Base-by-base conservation (phyloP, 2,329 filamentous ascomycete genomes). In the Fusarium chlamydosporum region DNA sequence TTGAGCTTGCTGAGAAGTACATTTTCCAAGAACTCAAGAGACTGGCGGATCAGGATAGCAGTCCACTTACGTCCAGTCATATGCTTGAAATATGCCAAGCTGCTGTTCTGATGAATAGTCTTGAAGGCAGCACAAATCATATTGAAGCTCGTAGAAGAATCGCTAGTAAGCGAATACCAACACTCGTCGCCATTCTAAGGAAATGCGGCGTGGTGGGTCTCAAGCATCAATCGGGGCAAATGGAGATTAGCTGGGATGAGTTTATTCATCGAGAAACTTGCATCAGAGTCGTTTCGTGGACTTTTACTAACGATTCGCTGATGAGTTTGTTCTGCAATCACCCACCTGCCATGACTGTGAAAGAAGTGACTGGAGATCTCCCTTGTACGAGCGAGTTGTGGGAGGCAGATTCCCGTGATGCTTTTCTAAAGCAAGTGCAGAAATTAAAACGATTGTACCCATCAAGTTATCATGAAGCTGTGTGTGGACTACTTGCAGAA, bases 61-160 rank as follows among this genome's bases (percentile, higher is more conserved):
- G 18, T 2, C 61, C 64, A 4, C 16, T 66, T 6, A 27, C 18
- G 1, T 70, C 67, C 3, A 15, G 3, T 0, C 27, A 66, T 3
- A 59, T 52, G 15, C 41, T 71, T 4, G 45, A 71, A 29, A 16
- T 57, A 12, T 72, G 51, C 2, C 70, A 72, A 42, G 70, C 70
- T 1, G 58, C 67, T 0, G 34, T 61, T 2, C 6, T 69, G 6
- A 67, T 71, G 12, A 38, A 43, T 7, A 46, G 45, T 2, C 37
- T 72, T 0, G 60, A 71, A 5, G 53, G 54, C 0, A 54, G 56
- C 3, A 31, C 45, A 3, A 70, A 71, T 3, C 40, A 61, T 6
- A 18, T 38, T 1, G 47, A 63, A 11, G 29, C 52, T 7, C 61
- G 70, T 5, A 57, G 45, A 34, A 64, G 57, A 3, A 16, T 60